Evolutionary conservation across 371 early-diverging fungal species (phyloP), one percentile per base, ranked within the genome.

Genomic region (Apophysomyces ossiformis): DNA sequence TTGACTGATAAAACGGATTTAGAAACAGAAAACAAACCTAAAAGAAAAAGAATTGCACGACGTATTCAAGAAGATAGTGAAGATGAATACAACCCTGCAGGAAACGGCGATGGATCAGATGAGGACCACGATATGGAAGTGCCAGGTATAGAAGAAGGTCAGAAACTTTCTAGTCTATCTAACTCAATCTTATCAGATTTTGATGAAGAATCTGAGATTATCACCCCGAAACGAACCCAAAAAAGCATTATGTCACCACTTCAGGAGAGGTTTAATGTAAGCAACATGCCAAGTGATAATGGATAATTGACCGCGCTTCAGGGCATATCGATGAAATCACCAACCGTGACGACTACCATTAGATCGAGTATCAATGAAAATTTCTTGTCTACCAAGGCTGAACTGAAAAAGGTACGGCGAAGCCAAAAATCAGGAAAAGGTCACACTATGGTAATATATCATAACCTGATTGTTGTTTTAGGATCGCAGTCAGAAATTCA

Each of bases 401-500:
- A 63, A 45, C 46, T 57, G 18, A 18, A 56, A 56, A 46, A 44
- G 44, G 65, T 41, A 62, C 68, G 5, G 5, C 41, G 35, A 43
- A 39, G 18, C n/a, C 7, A 45, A 26, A 61, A 56, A 36, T 4
- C 0, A 4, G 15, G 21, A 26, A 26, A 12, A 41, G 41, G 8
- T 37, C 21, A 7, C 13, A 8, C 56, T n/a, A 35, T 58, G 9
- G 57, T 5, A 68, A 69, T 57, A 45, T 70, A 43, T 9, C 66
- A 57, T 65, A 7, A 50, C 16, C 16, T 21, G 9, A n/a, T 8
- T 21, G 2, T 61, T 47, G 32, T 64, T 36, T 60, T 72, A 77
- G 61, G 80, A 81, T 43, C 82, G 90, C 5, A 83, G 63, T 0
- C 76, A 87, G 15, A 85, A 85, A 59, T 92, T 92, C 70, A 93